These are phyloP conservation scores for Hanseniaspora lindneri DNA, from an alignment of 805 yeast species.

Conservation along the genomic window DNA sequence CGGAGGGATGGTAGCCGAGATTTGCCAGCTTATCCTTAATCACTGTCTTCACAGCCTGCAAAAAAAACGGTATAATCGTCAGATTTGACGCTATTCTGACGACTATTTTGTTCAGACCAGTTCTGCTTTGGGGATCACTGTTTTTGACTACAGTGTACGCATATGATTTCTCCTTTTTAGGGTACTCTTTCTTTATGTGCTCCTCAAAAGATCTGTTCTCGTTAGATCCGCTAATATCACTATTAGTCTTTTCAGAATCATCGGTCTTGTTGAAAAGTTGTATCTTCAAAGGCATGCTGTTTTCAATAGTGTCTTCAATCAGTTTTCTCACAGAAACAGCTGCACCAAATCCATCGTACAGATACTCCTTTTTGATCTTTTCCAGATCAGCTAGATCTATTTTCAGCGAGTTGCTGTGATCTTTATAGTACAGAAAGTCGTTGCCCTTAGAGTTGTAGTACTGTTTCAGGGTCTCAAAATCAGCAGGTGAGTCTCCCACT, in stretches of 20 bases:
- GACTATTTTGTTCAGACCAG: constrained; percentile 4
- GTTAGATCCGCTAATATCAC: not conserved
- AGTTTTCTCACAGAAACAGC: not conserved
- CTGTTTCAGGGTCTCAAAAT: not conserved
- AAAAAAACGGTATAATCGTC: not conserved
- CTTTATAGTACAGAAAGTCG: not conserved
- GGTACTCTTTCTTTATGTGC: not conserved
- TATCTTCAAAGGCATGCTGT: not conserved
- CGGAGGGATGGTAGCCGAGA: not conserved
- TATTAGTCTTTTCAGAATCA: not conserved
- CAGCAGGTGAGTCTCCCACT: not conserved
- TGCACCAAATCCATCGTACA: not conserved
- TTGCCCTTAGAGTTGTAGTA: constrained; percentile 4
- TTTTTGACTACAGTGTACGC: not conserved
- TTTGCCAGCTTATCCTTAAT: not conserved
- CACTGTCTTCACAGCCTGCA: not conserved
- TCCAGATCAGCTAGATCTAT: constrained; percentile 2
- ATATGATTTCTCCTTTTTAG: constrained; percentile 6
- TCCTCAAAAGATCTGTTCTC: not conserved
- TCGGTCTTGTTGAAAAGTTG: constrained; percentile 4
- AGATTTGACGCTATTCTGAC: not conserved
- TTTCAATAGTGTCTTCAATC: constrained; percentile 6
- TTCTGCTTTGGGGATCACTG: not conserved
- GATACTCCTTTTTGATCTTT: constrained; percentile 4
- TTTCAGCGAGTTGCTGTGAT: not conserved